Evolutionary conservation across 345 rosid species (phyloP), one percentile per base, ranked within the genome.

Genomic region (Combretum micranthum): DNA sequence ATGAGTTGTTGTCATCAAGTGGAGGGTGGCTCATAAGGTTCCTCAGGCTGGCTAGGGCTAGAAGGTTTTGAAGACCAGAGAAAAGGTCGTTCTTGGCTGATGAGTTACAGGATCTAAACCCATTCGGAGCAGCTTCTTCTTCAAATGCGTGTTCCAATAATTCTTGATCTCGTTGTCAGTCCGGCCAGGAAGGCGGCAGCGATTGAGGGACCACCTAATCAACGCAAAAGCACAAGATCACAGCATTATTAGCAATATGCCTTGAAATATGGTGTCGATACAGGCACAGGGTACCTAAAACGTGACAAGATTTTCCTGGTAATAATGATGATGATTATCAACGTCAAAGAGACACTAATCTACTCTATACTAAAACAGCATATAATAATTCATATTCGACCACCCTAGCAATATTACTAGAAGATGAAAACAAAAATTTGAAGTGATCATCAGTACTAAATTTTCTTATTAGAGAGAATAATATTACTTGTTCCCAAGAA

Each of bases 71-170:
- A n/a, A 86, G 64, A 48, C 81, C 73, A 8, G 85, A 70, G 67
- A 87, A 86, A 13, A 87, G 77, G 42, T 84, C 92, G 12, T 79
- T 42, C 92, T 70, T 0, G 84, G 89, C 62, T 72, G 69, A 46
- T 84, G 96, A 19, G 96, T 87, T 13, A 83, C 83, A 0, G 96
- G 96, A 65, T 87, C 96, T 4, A 82, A 82, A 18, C 96, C 96
- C 91, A 84, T 87, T 42, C 85, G 77, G 37, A 87, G 84, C 56
- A 87, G 66, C 73, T 75, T 77, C 73, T 82, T 87, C 54, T 90
- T 65, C 47, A 87, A 72, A 72, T 87, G 89, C 3, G 96, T 84
- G 76, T 87, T 87, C 96, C 96, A 87, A 19, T 73, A 84, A 44
- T 87, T 87, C 63, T 87, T 87, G 45, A 87, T 84, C 61, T 87